Percentiles rank a stretch among this genome's conserved stretches.
phyloP scores from a whole-genome alignment of 1,284 basidiomycete genomes.

The Sanghuangporus sanghuang region DNA sequence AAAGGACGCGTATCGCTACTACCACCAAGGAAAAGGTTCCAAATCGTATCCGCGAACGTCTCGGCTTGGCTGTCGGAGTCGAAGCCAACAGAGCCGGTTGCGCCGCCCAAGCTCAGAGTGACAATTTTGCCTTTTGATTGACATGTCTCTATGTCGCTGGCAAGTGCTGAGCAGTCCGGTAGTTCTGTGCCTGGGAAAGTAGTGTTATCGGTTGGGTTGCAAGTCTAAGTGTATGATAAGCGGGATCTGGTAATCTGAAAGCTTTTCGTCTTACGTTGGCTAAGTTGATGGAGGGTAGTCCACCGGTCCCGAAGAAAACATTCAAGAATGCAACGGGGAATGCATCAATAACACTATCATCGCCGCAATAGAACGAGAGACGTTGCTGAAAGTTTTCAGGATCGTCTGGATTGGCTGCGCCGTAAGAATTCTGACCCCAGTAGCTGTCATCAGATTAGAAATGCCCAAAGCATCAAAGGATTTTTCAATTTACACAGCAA shows the following conservation, averaged over 20 bases:
- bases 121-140: constrained; percentile 60
- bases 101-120: constrained; percentile 47
- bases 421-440: constrained; percentile 68
- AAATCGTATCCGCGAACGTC: constrained; percentile 53
- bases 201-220: constrained; percentile 47
- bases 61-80: constrained; percentile 45
- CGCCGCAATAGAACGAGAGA: constrained; percentile 26
- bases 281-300: constrained; percentile 53
- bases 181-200: constrained; percentile 55
- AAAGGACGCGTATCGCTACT: constrained; percentile 54
- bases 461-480: background rate
- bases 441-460: constrained; percentile 33
- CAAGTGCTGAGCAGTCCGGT: constrained; percentile 48
- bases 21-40: constrained; percentile 60
- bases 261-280: constrained; percentile 42
- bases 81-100: constrained; percentile 50
- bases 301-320: constrained; percentile 55
- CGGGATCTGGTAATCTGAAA: background rate
- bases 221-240: constrained; percentile 35
- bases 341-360: constrained; percentile 59
- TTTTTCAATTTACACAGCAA: constrained; percentile 41
- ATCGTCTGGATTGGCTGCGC: constrained; percentile 40
- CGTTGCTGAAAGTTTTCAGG: constrained; percentile 37
- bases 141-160: constrained; percentile 51
- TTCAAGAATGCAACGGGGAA: constrained; percentile 60